phyloP scores from a whole-genome alignment of 2,329 filamentous ascomycete genomes.

The Amylocarpus encephaloides region DNA sequence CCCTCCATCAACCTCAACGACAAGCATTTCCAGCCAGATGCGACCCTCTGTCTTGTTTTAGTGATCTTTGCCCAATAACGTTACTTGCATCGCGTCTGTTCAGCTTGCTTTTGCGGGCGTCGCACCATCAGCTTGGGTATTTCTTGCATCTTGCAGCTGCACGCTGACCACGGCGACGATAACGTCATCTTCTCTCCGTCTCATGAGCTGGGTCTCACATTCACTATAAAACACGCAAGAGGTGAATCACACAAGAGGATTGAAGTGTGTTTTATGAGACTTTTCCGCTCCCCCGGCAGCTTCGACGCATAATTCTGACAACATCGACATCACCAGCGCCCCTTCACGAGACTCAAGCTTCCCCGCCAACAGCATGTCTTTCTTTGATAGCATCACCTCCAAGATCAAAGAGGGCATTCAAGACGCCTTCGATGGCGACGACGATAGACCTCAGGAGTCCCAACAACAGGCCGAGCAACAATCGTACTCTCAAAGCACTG shows the following conservation, averaged over 20 bases:
- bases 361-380: conserved; percentile 2
- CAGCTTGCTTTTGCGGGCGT: neutral
- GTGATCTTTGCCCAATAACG: too few relatives aligned
- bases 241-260: too few relatives aligned
- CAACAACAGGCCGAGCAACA: neutral
- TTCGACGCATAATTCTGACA: neutral
- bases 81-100: too few relatives aligned
- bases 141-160: neutral
- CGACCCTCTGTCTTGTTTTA: too few relatives aligned
- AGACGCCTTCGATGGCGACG: conserved; percentile 3
- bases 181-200: neutral
- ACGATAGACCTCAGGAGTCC: conserved; percentile 1
- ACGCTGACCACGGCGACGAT: neutral
- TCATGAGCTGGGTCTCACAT: too few relatives aligned
- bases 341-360: neutral
- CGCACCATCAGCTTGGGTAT: neutral
- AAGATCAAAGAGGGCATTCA: conserved; percentile 6
- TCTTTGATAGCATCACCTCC: conserved; percentile 5
- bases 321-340: neutral
- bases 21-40: too few relatives aligned
- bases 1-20: too few relatives aligned
- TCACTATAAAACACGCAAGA: too few relatives aligned
- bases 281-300: too few relatives aligned
- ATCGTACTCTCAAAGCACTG: neutral
- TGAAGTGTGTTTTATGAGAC: too few relatives aligned